Evolutionary conservation across 2,329 filamentous ascomycete genomes (phyloP), one percentile per base, ranked within the genome.

Genomic region (Hypoxylon sp.): DNA sequence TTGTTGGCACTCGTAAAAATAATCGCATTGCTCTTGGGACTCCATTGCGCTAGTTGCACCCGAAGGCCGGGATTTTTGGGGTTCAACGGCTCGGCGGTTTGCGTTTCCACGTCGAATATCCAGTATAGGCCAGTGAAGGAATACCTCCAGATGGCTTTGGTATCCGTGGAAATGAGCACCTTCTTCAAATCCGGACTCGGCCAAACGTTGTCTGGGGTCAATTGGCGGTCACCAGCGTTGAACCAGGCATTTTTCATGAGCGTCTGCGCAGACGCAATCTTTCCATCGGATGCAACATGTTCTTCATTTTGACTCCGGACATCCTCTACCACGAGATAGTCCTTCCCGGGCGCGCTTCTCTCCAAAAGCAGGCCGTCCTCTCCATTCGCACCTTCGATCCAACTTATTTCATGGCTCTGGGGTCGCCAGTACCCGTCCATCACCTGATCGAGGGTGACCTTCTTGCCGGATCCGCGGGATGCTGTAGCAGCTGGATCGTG

Each of bases 1-100:
- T 99, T 97, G 79, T 99, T 98, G 64, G 93, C 85, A 68, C 90
- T 84, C 0, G 94, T 96, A 76, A 94, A 99, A n/a, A 92, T 91
- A 3, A 99, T 79, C 1, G 93, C 90, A 76, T 97, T 89, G 68
- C 93, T 94, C 54, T 87, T 85, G 0, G 95, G 95, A 59, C 92
- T 96, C 94, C 94, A 97, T 30, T 87, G 88, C 6, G 94, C 95
- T 56, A 97, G 84, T 78, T 98, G 94, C 22, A 97, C 84, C 48
- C 87, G 84, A 17, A 84, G 87, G 11, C 87, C 78, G 1, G 86
- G 83, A 49, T 91, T 82, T 1, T 80, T 81, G 0, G 92, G 90
- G 68, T 97, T 88, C 54, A 99, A 80, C 0, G 95, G 88, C 77
- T 97, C 85, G 1, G 85, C 91, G 0, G 80, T 85, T 75, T 97